A percentile compares a stretch with the other conserved stretches of the same genome.
These are phyloP conservation scores for Tulasnella sp. DNA, from an alignment of 768 basidiomycete species.

Conservation along the genomic window DNA sequence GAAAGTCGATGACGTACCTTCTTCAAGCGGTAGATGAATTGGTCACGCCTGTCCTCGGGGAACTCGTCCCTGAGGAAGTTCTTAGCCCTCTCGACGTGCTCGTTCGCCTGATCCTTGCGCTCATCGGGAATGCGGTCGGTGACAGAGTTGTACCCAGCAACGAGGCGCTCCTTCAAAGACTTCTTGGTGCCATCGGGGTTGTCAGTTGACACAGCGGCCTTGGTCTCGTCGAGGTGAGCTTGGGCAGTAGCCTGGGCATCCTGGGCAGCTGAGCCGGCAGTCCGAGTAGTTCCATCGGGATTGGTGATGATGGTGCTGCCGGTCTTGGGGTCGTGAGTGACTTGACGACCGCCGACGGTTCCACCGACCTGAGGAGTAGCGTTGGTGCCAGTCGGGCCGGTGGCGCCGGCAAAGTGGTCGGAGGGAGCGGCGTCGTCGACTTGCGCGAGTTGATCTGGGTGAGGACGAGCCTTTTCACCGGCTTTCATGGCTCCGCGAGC, in stretches of 20 bases:
- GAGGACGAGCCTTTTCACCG: slow-evolving; percentile 60
- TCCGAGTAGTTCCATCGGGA: slow-evolving; percentile 2
- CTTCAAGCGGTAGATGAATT: slow-evolving; percentile 88
- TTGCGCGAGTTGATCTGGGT: slow-evolving; percentile 48
- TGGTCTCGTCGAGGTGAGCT: slow-evolving; percentile 26
- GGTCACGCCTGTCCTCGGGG: slow-evolving; percentile 82
- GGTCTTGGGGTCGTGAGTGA: slow-evolving; percentile 17
- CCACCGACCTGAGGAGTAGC: slow-evolving; percentile 45
- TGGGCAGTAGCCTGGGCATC: slow-evolving; percentile 29
- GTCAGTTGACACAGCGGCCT: slow-evolving; percentile 4
- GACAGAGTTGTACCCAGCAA: slow-evolving; percentile 29
- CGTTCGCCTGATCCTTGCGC: slow-evolving; percentile 50
- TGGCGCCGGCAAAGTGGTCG: slow-evolving; percentile 48
- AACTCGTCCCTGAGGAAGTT: slow-evolving; percentile 75
- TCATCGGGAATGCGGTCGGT: slow-evolving; percentile 58
- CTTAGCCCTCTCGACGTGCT: slow-evolving; percentile 51
- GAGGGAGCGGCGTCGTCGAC: slow-evolving; percentile 64
- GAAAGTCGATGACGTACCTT: slow-evolving; percentile 45
- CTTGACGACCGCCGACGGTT: slow-evolving; percentile 36
- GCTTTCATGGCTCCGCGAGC: slow-evolving; percentile 64
- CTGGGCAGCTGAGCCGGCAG: slow-evolving; percentile 28
- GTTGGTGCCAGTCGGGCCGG: slow-evolving; percentile 43
- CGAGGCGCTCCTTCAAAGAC: slow-evolving; percentile 31
- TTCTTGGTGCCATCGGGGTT: slow-evolving; percentile 21
- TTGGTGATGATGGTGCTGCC: background rate